Base-by-base conservation (phyloP, 2,329 filamentous ascomycete species). In the Aspergillus tanneri region DNA sequence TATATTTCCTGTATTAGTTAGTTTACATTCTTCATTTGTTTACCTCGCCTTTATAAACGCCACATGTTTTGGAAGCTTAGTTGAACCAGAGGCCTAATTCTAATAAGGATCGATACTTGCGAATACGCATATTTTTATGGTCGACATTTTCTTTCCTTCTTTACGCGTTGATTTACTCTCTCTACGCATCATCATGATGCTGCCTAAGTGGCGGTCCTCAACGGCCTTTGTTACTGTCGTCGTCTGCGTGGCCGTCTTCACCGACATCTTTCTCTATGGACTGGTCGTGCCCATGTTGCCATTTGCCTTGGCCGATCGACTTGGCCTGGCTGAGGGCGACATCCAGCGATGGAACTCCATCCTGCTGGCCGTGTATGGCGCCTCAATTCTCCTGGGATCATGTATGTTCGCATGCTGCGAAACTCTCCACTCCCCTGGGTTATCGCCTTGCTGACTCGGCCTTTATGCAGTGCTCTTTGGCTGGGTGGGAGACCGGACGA, bases 271-370 rank as follows among this genome's bases (percentile, higher is more conserved):
- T 32, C 43, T 59, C 27, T 57, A 58, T 22, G 57, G 57, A 1
- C 36, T 59, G n/a, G 43, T 59, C 22, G 53, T 60, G 0, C 57
- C 57, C 5, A 47, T 59, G 23, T 46, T 59, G 12, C 54, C 57
- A 1, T 56, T 58, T 49, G 49, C 53, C 12, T 41, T 59, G 37
- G n/a, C 43, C 23, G 27, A 47, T 27, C 47, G 53, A 9, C 35
- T 52, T 7, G 42, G 49, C 1, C n/a, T 49, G 14, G 22, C 47
- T 12, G 30, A 52, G 11, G 35, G 39, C 27, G 45, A 41, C 22
- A 32, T 56, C 3, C 57, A 59, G 10, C 46, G 43, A 42, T 60
- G 58, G 58, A 42, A 49, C 14, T 59, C 56, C 1, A 44, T 54
- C 1, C 44, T 59, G 5, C 37, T 60, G 21, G 55, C 55, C 12